These are phyloP conservation scores for Rhododendron henanense DNA, from an alignment of 148 eudicot genomes.

Conservation along the genomic window DNA sequence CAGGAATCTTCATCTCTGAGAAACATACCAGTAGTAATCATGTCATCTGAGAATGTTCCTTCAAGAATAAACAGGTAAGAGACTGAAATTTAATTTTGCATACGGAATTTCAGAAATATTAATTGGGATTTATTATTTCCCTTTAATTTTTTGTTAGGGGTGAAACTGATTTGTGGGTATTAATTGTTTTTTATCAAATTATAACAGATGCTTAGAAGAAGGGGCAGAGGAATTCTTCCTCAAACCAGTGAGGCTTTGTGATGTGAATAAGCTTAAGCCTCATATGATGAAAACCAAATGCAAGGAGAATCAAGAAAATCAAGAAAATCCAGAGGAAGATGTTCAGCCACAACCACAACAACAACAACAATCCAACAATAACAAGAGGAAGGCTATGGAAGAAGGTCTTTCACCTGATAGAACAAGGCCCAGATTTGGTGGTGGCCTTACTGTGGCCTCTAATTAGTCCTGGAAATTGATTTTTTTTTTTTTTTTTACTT, in stretches of 20 bases:
- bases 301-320: conserved; percentile 24
- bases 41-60: conserved; percentile 98
- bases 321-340: conserved; percentile 20
- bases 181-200: conserved; percentile 5
- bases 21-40: conserved; percentile 91
- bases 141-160: neutral
- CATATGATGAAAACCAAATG: conserved; percentile 71
- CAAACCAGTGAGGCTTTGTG: conserved; percentile 75
- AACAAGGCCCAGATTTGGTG: conserved; percentile 64
- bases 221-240: conserved; percentile 94
- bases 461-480: conserved; percentile 11
- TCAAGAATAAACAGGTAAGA: conserved; percentile 84
- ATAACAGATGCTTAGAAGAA: conserved; percentile 81
- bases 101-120: neutral
- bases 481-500: neutral
- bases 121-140: neutral
- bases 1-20: conserved; percentile 84
- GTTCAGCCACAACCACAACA: conserved; percentile 8
- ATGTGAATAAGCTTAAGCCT: conserved; percentile 77
- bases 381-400: conserved; percentile 68
- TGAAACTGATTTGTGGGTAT: neutral
- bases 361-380: conserved; percentile 31
- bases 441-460: conserved; percentile 56
- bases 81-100: neutral
- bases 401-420: conserved; percentile 69